phyloP scores from a whole-genome alignment of 176 grass and related monocot genomes.

The Triticum dicoccoides region DNA sequence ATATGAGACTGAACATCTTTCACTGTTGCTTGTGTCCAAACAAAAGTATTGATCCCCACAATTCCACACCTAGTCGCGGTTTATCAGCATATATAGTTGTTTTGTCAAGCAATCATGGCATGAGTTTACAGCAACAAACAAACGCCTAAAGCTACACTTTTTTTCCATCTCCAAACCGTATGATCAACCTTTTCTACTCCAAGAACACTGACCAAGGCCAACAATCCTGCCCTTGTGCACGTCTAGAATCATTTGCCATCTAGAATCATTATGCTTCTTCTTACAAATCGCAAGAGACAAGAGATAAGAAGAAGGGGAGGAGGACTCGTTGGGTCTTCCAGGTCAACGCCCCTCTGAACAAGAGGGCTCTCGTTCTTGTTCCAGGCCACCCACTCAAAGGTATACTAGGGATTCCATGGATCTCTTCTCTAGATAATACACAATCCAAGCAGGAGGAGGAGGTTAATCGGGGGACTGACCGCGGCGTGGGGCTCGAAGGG shows the following conservation, averaged over 20 bases:
- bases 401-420: neutral
- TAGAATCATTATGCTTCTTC: too few relatives aligned
- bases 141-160: neutral
- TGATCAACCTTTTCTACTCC: neutral
- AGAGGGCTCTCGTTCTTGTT: neutral
- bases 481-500: constrained; percentile 58
- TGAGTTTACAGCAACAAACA: neutral
- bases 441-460: neutral
- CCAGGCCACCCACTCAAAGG: neutral
- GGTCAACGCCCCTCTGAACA: neutral
- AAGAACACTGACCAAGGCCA: neutral
- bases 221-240: too few relatives aligned
- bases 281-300: neutral
- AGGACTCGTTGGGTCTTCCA: neutral
- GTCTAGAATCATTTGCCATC: neutral
- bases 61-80: neutral
- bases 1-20: neutral
- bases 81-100: neutral
- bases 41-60: neutral
- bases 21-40: neutral
- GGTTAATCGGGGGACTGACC: constrained; percentile 31
- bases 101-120: neutral
- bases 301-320: neutral
- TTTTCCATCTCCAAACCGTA: neutral
- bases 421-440: neutral